Conservation (phyloP, 2,329 filamentous ascomycete species). For the Escovopsis weberi region DNA sequence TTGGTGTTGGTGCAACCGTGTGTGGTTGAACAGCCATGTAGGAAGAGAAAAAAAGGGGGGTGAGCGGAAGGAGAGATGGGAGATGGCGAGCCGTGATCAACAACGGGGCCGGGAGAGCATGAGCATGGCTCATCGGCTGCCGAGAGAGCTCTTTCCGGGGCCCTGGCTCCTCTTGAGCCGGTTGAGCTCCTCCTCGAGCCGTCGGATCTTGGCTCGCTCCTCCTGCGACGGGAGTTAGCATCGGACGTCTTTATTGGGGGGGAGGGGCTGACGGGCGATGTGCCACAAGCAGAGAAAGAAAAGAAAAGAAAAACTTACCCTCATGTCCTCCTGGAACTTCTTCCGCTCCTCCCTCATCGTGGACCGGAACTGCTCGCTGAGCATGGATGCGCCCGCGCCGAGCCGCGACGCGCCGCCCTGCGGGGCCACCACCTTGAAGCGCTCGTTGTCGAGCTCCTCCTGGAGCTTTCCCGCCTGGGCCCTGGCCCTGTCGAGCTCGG, state of each 20-base stretch:
- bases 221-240: conserved; percentile 24
- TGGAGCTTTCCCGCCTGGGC: conserved; percentile 27
- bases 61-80: conserved; percentile 3
- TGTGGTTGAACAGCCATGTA: too few relatives aligned
- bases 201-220: conserved; percentile 32
- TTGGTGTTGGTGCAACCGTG: too few relatives aligned
- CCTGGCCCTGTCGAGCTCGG: conserved; percentile 23
- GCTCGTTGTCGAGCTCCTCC: conserved; percentile 37
- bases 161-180: conserved; percentile 28
- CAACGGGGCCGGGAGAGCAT: background rate
- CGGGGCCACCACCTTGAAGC: conserved; percentile 27
- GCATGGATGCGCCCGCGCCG: conserved; percentile 33
- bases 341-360: conserved; percentile 43
- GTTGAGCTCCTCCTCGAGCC: conserved; percentile 36
- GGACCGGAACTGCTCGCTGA: conserved; percentile 41
- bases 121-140: conserved; percentile 6
- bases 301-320: conserved; percentile 20
- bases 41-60: conserved; percentile 5
- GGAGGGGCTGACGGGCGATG: background rate
- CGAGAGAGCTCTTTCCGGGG: conserved; percentile 28
- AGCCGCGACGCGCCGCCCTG: conserved; percentile 18
- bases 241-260: background rate
- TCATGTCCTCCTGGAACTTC: conserved; percentile 41
- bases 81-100: background rate
- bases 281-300: too few relatives aligned